Evolutionary conservation across 1,284 basidiomycete genomes (phyloP), one percentile per base, ranked within the genome.

Genomic region (Moniliella sp.): DNA sequence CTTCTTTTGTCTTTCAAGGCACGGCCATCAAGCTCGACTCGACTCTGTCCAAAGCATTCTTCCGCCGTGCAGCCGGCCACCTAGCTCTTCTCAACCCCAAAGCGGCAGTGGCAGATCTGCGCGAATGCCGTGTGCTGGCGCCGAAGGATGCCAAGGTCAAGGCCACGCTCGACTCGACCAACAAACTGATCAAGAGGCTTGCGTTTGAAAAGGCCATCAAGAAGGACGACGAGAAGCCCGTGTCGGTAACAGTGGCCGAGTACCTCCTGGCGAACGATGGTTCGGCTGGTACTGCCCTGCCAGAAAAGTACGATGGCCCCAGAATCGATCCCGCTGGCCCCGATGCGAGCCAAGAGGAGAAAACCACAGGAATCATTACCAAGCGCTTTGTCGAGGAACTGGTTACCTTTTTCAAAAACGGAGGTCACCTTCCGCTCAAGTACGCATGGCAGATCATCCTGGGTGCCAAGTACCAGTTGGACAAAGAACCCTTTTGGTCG

Each of bases 401-500:
- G 83, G 73, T 94, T 29, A n/a, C 76, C 45, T 79, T 74, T 72
- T 94, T 93, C 66, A 91, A 88, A 65, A 71, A 75, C 27, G 82
- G 82, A 15, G 86, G 86, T 61, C 69, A 75, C 15, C 64, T 94
- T 33, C 75, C 83, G 3, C 74, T 48, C 15, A 48, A 46, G 9
- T 77, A 83, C 42, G 82, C 78, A 15, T 94, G 84, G 84, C 82
- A 94, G 64, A 93, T 99, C 48, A 47, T 86, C 16, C 67, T 99
- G 8, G 84, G 81, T 16, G 83, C 80, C 37, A 72, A 80, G 53
- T 69, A 72, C 12, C 65, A 72, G 4, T 74, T 97, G 46, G 65
- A 67, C 17, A 69, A 75, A 46, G 83, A 91, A 58, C 72, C 76
- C 37, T 74, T 43, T 49, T 99, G 53, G 81, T 91, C 11, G 72